A percentile compares a stretch with the other conserved stretches of the same genome.
These are phyloP conservation scores for Akebia trifoliata DNA, from an alignment of 164 flowering plant genomes.

Conservation along the genomic window DNA sequence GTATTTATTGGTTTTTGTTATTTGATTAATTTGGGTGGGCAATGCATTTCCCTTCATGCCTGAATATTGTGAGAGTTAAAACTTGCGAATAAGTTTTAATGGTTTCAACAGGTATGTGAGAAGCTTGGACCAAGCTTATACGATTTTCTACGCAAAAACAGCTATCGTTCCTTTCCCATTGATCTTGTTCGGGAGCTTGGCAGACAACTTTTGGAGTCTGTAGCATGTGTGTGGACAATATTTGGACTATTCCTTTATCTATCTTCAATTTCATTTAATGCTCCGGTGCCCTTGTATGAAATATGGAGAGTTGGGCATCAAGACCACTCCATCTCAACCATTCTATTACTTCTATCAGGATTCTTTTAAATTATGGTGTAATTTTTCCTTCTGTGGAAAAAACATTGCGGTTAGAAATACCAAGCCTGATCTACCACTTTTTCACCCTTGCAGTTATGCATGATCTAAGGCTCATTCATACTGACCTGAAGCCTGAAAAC, in stretches of 20 bases:
- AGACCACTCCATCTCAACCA: slow-evolving; percentile 1
- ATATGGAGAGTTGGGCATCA: slow-evolving; percentile 10
- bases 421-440: too few species aligned
- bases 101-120: slow-evolving; percentile 97
- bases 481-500: slow-evolving; percentile 94
- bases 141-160: slow-evolving; percentile 98
- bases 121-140: slow-evolving; percentile 99
- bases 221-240: slow-evolving; percentile 93
- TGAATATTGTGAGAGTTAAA: slow-evolving; percentile 55
- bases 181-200: slow-evolving; percentile 99
- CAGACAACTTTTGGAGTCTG: slow-evolving; percentile 99
- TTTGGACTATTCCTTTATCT: slow-evolving; percentile 37
- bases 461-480: slow-evolving; percentile 81
- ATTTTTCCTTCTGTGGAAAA: background rate
- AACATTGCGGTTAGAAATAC: background rate
- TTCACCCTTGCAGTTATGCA: slow-evolving; percentile 75
- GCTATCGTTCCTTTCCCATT: slow-evolving; percentile 93
- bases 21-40: slow-evolving; percentile 44
- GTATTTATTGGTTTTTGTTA: slow-evolving; percentile 49
- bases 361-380: slow-evolving; percentile 2
- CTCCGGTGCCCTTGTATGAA: slow-evolving; percentile 10
- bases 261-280: slow-evolving; percentile 16
- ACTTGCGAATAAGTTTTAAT: slow-evolving; percentile 67
- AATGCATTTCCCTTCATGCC: slow-evolving; percentile 29
- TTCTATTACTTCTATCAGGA: background rate